Conservation (phyloP, 1,284 basidiomycete genomes). For the Uromyces viciae-fabae region DNA sequence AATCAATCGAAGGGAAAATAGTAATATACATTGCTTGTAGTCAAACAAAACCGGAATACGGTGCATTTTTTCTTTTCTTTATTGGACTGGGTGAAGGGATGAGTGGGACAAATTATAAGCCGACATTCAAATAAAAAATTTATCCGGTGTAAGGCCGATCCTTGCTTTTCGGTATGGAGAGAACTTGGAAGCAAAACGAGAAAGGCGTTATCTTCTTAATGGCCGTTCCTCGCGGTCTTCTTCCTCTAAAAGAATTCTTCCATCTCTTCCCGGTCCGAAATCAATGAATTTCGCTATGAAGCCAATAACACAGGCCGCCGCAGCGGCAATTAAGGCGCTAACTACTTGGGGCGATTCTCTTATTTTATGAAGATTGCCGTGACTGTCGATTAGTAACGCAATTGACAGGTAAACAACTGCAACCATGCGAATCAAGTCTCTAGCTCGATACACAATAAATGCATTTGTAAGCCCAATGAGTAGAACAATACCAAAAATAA, state of each 20-base stretch:
- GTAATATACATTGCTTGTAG: too few species aligned
- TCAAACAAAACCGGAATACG: too few species aligned
- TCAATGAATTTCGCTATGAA: slow-evolving; percentile 35
- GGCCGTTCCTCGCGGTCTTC: slow-evolving; percentile 15
- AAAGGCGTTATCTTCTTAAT: not conserved
- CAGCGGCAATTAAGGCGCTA: slow-evolving; percentile 17
- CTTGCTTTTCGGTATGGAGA: too few species aligned
- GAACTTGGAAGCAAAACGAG: too few species aligned
- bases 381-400: slow-evolving; percentile 13
- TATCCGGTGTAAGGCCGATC: too few species aligned
- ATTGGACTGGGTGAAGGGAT: too few species aligned
- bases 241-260: slow-evolving; percentile 22
- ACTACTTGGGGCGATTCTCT: slow-evolving; percentile 29
- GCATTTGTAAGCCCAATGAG: slow-evolving; percentile 24
- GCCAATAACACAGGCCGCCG: slow-evolving; percentile 22
- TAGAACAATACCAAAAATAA: slow-evolving; percentile 32
- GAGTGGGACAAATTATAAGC: too few species aligned
- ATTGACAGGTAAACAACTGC: slow-evolving; percentile 32
- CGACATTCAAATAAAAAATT: too few species aligned
- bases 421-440: slow-evolving; percentile 34
- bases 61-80: too few species aligned
- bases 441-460: not conserved
- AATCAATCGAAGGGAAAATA: too few species aligned
- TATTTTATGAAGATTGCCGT: slow-evolving; percentile 27
- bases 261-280: slow-evolving; percentile 14